A percentile compares a stretch with the other conserved stretches of the same genome.
phyloP scores from a whole-genome alignment of 2,329 filamentous ascomycete species.

The Trichoderma sp. region DNA sequence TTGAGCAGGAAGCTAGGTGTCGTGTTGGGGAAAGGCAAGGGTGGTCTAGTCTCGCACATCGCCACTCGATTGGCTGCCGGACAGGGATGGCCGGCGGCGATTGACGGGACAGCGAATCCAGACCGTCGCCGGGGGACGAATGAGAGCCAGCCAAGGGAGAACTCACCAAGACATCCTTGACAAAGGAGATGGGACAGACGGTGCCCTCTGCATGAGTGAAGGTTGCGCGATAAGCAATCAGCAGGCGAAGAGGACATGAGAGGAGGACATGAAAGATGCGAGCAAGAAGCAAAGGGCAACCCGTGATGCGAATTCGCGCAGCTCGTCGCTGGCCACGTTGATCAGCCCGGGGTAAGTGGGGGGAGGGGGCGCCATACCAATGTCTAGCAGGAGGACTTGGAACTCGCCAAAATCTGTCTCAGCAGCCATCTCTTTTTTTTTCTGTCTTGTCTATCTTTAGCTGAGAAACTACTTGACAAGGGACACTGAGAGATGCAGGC shows the following conservation, averaged over 20 bases:
- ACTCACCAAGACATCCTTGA: conserved; percentile 78
- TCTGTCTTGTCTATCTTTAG: neutral
- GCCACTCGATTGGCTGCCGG: conserved; percentile 20
- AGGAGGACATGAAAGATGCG: neutral
- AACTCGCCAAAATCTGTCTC: conserved; percentile 30
- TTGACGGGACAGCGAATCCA: conserved; percentile 21
- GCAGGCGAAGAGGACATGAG: neutral
- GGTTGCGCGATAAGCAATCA: conserved; percentile 21
- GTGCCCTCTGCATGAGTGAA: conserved; percentile 63
- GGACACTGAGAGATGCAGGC: neutral
- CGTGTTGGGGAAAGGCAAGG: conserved; percentile 20
- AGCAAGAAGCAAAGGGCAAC: neutral
- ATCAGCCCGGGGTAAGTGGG: conserved; percentile 15
- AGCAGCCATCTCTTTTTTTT: conserved; percentile 12
- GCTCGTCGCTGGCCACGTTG: conserved; percentile 5
- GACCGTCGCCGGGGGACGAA: conserved; percentile 20
- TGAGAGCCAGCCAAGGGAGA: conserved; percentile 22
- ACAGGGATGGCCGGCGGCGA: conserved; percentile 19
- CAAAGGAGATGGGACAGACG: conserved; percentile 79
- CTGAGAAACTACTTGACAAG: neutral
- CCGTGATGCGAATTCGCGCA: conserved; percentile 6
- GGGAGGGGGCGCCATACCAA: conserved; percentile 31
- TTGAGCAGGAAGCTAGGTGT: conserved; percentile 14
- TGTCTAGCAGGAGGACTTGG: conserved; percentile 38
- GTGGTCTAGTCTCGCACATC: conserved; percentile 10